Evolutionary conservation across 2,329 filamentous ascomycete species (phyloP).

Genomic region (Claviceps pazoutovae): DNA sequence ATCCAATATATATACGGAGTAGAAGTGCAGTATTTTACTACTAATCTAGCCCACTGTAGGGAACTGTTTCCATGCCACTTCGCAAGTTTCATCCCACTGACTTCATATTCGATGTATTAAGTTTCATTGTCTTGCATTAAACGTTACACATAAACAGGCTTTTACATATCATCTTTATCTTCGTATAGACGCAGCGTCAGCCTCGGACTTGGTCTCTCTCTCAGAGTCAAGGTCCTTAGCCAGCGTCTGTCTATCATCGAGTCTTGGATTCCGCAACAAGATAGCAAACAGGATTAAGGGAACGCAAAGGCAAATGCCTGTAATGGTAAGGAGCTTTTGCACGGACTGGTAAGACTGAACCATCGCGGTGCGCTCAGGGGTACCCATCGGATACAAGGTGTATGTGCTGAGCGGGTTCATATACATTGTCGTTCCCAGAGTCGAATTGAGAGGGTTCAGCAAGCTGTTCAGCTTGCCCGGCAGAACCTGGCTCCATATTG

Average conservation of each 20-base stretch:
- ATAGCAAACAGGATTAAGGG: conserved; percentile 32
- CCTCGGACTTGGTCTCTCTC: conserved; percentile 1
- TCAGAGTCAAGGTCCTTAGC: conserved; percentile 17
- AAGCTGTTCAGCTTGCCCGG: conserved; percentile 33
- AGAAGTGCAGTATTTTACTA: too few species aligned
- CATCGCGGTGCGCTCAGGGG: conserved; percentile 36
- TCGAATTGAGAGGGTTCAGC: conserved; percentile 26
- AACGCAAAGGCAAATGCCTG: conserved; percentile 33
- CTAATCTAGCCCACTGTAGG: too few species aligned
- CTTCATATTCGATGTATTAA: background rate
- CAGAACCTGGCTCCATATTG: conserved; percentile 47
- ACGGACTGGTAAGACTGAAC: conserved; percentile 36
- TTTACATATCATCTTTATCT: background rate
- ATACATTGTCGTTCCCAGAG: conserved; percentile 41
- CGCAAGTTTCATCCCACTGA: background rate
- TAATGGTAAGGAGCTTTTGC: conserved; percentile 32
- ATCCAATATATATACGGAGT: too few species aligned
- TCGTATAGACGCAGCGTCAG: background rate
- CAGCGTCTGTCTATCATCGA: conserved; percentile 31
- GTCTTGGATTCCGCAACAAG: conserved; percentile 29
- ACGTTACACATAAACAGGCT: background rate
- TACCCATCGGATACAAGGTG: conserved; percentile 36
- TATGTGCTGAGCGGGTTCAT: conserved; percentile 44
- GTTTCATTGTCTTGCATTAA: background rate
- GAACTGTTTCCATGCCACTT: background rate